Percentiles rank a stretch among this genome's conserved stretches.
Evolutionary conservation across 805 yeast genomes (phyloP).

Genomic region (Starmerella scarabaei): DNA sequence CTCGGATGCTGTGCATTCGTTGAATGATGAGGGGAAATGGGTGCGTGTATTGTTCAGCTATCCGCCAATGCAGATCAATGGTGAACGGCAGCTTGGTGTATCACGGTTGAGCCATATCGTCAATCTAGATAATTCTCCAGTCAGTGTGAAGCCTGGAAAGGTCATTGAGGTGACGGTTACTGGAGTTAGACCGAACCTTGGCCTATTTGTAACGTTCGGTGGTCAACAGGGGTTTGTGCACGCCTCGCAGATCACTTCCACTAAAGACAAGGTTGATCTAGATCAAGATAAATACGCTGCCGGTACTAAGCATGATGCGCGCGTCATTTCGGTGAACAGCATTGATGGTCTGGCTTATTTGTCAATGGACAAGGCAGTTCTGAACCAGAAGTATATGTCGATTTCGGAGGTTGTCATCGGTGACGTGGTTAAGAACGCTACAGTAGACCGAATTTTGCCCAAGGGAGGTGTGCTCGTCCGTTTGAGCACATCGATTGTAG

Average conservation of each 20-base stretch:
- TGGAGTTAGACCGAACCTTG: slow-evolving; percentile 34
- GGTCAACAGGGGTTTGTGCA: slow-evolving; percentile 61
- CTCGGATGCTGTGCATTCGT: slow-evolving; percentile 53
- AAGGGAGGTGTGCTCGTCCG: slow-evolving; percentile 57
- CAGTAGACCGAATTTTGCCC: slow-evolving; percentile 43
- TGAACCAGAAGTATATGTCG: slow-evolving; percentile 54
- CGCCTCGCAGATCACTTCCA: slow-evolving; percentile 43
- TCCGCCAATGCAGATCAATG: slow-evolving; percentile 23
- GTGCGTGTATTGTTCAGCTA: slow-evolving; percentile 19
- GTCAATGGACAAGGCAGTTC: slow-evolving; percentile 52
- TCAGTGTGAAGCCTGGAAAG: slow-evolving; percentile 69
- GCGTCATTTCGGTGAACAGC: slow-evolving; percentile 57
- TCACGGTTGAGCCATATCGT: slow-evolving; percentile 49
- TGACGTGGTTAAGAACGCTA: slow-evolving; percentile 41
- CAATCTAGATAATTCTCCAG: slow-evolving; percentile 21
- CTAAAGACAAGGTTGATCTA: slow-evolving; percentile 21
- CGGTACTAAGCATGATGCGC: slow-evolving; percentile 61
- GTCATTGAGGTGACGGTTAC: slow-evolving; percentile 44
- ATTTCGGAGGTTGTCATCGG: slow-evolving; percentile 69
- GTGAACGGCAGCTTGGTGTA: slow-evolving; percentile 46
- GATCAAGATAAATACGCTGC: slow-evolving; percentile 14
- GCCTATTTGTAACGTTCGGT: slow-evolving; percentile 35
- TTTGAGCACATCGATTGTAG: slow-evolving; percentile 49
- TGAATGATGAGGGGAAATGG: slow-evolving; percentile 16
- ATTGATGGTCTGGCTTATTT: slow-evolving; percentile 56